A percentile compares a stretch with the other conserved stretches of the same genome.
Evolutionary conservation across 495 filamentous ascomycete species (phyloP).

Genomic region (Glutinoglossum americanum): DNA sequence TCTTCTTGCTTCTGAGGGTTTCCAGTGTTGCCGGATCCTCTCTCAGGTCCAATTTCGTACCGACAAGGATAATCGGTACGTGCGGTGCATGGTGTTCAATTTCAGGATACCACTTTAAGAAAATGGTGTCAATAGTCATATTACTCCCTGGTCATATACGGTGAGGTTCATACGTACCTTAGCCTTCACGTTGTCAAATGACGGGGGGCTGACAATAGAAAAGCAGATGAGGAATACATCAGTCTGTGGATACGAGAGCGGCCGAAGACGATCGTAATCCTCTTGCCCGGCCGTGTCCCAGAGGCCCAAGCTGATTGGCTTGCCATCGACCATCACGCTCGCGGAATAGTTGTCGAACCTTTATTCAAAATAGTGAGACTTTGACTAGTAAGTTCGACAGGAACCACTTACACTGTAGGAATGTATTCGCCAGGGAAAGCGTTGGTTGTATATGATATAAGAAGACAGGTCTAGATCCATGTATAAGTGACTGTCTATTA

Average conservation of each 20-base stretch:
- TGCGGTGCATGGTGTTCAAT: slow-evolving; percentile 91
- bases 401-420: slow-evolving; percentile 71
- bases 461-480: slow-evolving; percentile 65
- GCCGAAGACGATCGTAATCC: slow-evolving; percentile 89
- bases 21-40: slow-evolving; percentile 70
- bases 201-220: slow-evolving; percentile 90
- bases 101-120: slow-evolving; percentile 71
- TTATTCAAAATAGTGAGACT: slow-evolving; percentile 4
- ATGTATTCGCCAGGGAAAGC: slow-evolving; percentile 98
- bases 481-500: neutral
- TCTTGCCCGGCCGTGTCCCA: slow-evolving; percentile 99
- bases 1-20: slow-evolving; percentile 58
- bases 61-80: slow-evolving; percentile 91
- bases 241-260: slow-evolving; percentile 92
- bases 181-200: slow-evolving; percentile 92
- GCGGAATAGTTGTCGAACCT: slow-evolving; percentile 99
- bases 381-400: neutral
- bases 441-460: slow-evolving; percentile 98
- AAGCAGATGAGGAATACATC: slow-evolving; percentile 98
- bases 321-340: slow-evolving; percentile 94
- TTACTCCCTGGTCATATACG: neutral
- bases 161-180: slow-evolving; percentile 36
- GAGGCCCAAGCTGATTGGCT: slow-evolving; percentile 85
- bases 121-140: neutral
- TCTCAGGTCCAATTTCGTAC: slow-evolving; percentile 89